phyloP scores from a whole-genome alignment of 352 stramenopile genomes.

The Phytophthora cactorum region DNA sequence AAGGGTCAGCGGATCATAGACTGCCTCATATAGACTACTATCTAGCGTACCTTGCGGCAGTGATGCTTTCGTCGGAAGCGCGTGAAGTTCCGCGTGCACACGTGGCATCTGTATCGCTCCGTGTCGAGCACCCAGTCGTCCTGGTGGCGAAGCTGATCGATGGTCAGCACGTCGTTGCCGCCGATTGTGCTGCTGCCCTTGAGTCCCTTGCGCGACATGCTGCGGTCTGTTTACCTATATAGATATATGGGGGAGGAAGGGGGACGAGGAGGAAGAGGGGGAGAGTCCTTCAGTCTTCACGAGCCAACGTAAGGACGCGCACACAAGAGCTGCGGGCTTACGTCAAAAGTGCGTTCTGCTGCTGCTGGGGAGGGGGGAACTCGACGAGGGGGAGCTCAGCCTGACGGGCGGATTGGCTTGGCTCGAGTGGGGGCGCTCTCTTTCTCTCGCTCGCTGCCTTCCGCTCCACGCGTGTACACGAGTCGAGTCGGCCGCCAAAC shows the following conservation, averaged over 20 bases:
- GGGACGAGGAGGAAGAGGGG: neutral
- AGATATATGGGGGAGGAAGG: constrained; percentile 2
- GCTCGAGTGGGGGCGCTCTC: constrained; percentile 15
- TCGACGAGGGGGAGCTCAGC: constrained; percentile 10
- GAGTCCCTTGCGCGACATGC: constrained; percentile 76
- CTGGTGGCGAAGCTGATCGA: constrained; percentile 88
- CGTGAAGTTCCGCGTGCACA: constrained; percentile 90
- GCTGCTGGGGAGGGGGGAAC: constrained; percentile 5
- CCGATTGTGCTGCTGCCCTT: constrained; percentile 76
- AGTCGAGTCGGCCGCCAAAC: constrained; percentile 33
- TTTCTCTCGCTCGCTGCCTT: constrained; percentile 34
- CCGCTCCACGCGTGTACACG: constrained; percentile 37
- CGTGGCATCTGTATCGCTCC: constrained; percentile 88
- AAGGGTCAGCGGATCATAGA: constrained; percentile 8
- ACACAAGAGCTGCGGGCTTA: constrained; percentile 21
- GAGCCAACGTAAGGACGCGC: constrained; percentile 1
- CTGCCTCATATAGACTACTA: neutral
- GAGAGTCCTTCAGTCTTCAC: constrained; percentile 23
- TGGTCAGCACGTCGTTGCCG: constrained; percentile 88
- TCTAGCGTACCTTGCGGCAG: constrained; percentile 73
- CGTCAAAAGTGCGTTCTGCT: constrained; percentile 28
- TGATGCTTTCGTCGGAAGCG: constrained; percentile 90
- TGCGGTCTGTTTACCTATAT: constrained; percentile 23
- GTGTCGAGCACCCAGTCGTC: constrained; percentile 90
- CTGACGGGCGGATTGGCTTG: constrained; percentile 15